Evolutionary conservation across 305 asterid genomes (phyloP), one percentile per base, ranked within the genome.

Genomic region (Rubia peregrina): DNA sequence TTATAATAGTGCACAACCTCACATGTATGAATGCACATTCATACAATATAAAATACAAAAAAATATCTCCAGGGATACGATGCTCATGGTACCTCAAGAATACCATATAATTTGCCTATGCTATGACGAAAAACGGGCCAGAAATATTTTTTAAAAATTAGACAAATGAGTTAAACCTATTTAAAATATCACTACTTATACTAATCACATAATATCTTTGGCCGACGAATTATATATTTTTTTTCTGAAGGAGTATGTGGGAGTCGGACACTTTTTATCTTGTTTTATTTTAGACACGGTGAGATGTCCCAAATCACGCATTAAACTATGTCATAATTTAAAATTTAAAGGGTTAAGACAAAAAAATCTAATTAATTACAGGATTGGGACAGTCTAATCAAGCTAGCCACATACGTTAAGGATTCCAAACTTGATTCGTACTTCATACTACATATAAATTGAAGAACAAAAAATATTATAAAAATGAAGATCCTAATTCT

Each of bases 251-350:
- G n/a, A 57, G 62, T 13, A 10, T 56, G 19, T 4, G 10, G 65
- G 1, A 24, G 64, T 59, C 41, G 40, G 41, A 11, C 65, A 11
- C 6, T 2, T 60, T 60, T 49, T 49, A 1, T 49, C 16, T 49
- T 16, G 21, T 19, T 56, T 0, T n/a, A 56, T 19, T 46, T 48
- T 24, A 24, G 41, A 57, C 67, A 56, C 55, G 57, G 43, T 40
- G 71, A 46, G 51, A 22, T 53, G 59, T 26, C 76, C 67, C 61
- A 49, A 65, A 56, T 73, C 66, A 65, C 55, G 67, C 11, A 73
- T 2, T 26, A 9, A 67, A 36, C 0, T 67, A 49, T 49, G 3
- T 3, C 43, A 16, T 49, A 17, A 43, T 4, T 38, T 7, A 63
- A 14, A 17, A 12, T 13, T 48, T 59, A 21, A 48, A 14, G 9